Base-by-base conservation (phyloP, 306 rosid genomes). In the Begonia loranthoides region DNA sequence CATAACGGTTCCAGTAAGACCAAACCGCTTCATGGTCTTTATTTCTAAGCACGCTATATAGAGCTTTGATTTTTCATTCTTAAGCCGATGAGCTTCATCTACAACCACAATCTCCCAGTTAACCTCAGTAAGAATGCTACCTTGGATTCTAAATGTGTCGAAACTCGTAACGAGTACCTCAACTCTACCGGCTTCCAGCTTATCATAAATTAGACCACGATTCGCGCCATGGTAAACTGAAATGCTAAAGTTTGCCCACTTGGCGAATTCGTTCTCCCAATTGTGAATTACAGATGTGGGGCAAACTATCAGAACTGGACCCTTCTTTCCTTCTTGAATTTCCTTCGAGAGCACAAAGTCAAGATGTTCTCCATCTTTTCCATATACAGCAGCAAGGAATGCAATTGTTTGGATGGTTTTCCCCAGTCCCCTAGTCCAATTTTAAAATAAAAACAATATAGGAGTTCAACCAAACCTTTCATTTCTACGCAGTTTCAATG, bases 321-420 rank as follows among this genome's bases (percentile, higher is more conserved):
- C 79, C 65, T 65, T 77, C 61, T 76, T 70, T 63, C 59, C 67
- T 57, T 15, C 52, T 15, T 16, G 63, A 57, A 44, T 61, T 51
- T 55, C 84, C 58, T 61, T 65, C 4, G 44, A 58, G 45, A 47
- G 17, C 14, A 48, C 53, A 39, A 62, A 56, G 34, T 64, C 58
- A 16, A 51, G 17, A 40, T 39, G 36, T 45, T 79, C 83, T 43
- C 79, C 76, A 40, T 81, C 88, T 69, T 84, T 84, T 51, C 69
- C 84, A 65, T 63, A 89, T 34, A 89, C 70, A 41, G 95, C 95
- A 73, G 95, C 84, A 62, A 89, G 80, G 67, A 84, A 84, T 52
- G 97, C 94, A 79, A 89, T 89, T 44, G 94, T 67, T 61, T 89
- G 97, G 69, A 84, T 84, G 54, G 97, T 89, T 72, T 89, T 89